Evolutionary conservation across 495 filamentous ascomycete genomes (phyloP), one percentile per base, ranked within the genome.

Genomic region (Penicillium salamii): DNA sequence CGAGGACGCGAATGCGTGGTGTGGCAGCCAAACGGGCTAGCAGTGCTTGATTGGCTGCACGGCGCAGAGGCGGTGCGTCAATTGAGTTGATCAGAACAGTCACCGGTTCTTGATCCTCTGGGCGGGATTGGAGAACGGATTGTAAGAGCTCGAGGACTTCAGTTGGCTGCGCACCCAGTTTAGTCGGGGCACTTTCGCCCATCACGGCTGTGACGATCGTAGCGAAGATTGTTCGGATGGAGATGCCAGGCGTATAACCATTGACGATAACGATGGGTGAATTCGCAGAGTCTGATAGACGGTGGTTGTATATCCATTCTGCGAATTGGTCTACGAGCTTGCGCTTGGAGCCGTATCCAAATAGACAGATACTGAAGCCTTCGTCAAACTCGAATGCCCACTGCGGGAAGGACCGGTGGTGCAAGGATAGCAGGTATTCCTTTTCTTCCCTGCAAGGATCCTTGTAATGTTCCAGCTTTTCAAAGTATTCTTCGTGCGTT

Each of bases 361-460:
- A 96, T 3, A 97, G 69, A 57, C 95, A 93, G 48, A 96, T 77
- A 62, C 87, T 95, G 75, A 96, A 97, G 34, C 85, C 85, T 62
- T 96, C 83, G 28, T 82, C 78, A 17, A 97, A 79, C 70, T 98
- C 95, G 57, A 97, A 98, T 13, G 76, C 68, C 93, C 93, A 98
- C 63, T 97, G 93, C 11, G 85, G 78, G 63, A 96, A 97, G 13
- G 86, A 88, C 33, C 85, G 81, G 35, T 79, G 76, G 63, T 97
- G 91, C 18, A 95, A 71, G 15, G 84, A 78, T 46, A 85, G 74
- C 21, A 98, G 76, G 47, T 86, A 84, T 14, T 80, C 69, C 54
- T 86, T 79, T 42, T 91, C 86, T n/a, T 78, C 67, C 23, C 72
- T 71, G 62, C 95, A 93, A 0, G 83, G 83, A 55, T 95, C 87